These are phyloP conservation scores for Babesia bigemina DNA, from an alignment of 169 alveolate genomes.

Conservation along the genomic window DNA sequence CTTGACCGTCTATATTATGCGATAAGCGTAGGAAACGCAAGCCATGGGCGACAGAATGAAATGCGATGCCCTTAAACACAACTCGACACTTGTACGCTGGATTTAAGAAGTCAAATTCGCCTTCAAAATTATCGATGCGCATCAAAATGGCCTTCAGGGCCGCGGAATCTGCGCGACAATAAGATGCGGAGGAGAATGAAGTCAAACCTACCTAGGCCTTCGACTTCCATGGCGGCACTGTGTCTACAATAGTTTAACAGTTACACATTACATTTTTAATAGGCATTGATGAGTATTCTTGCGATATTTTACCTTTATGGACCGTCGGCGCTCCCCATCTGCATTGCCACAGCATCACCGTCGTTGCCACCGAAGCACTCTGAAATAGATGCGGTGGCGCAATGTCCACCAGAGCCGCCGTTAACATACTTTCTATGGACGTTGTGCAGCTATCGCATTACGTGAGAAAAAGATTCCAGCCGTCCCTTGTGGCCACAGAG, in stretches of 20 bases:
- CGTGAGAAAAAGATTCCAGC: slow-evolving; percentile 30
- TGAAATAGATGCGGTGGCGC: background rate
- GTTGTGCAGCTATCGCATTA: slow-evolving; percentile 32
- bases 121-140: slow-evolving; percentile 45
- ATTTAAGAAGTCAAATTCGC: slow-evolving; percentile 43
- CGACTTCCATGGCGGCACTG: slow-evolving; percentile 4
- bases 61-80: slow-evolving; percentile 14
- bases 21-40: slow-evolving; percentile 26
- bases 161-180: slow-evolving; percentile 13
- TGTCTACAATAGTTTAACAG: background rate
- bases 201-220: slow-evolving; percentile 1
- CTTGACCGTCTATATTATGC: slow-evolving; percentile 8
- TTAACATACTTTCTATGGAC: slow-evolving; percentile 45
- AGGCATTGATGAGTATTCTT: background rate
- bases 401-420: slow-evolving; percentile 22
- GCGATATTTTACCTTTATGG: background rate
- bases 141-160: slow-evolving; percentile 34
- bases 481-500: slow-evolving; percentile 18
- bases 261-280: background rate
- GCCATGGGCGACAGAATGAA: slow-evolving; percentile 23
- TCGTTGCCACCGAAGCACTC: background rate
- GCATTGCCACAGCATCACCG: background rate
- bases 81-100: slow-evolving; percentile 19
- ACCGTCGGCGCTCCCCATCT: background rate
- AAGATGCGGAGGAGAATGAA: too few species aligned